Evolutionary conservation across 306 rosid genomes (phyloP), one percentile per base, ranked within the genome.

Genomic region (Coriaria nepalensis): DNA sequence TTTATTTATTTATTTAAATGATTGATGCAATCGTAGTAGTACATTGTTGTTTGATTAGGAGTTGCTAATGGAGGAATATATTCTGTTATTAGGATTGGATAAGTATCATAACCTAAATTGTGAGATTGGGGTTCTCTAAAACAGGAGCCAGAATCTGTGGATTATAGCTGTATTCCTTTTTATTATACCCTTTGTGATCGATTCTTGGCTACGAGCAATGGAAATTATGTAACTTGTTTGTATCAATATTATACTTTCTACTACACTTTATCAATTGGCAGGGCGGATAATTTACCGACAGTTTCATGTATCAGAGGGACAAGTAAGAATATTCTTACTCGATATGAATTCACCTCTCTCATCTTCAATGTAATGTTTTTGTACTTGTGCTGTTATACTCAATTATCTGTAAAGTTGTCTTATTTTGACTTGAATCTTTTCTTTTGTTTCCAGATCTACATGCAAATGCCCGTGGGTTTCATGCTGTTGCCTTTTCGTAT

Each of bases 251-350:
- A 36, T 49, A 38, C 35, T 40, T 63, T 59, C 73, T 40, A 74
- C 76, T 47, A 56, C 56, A 65, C 45, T 53, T 47, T 73, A 60
- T 55, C 64, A 56, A 52, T 71, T 72, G 71, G 88, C 93, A 81
- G 96, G 93, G 48, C 71, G 73, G 78, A 52, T 80, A 52, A 62
- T 74, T 73, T 78, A 77, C 82, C 82, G 55, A 62, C 70, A 7
- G 70, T 73, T 77, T 72, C 67, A 52, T 71, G 63, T 74, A 40
- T 69, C 83, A 59, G 67, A 52, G 60, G 53, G 64, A 47, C 82
- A 61, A 76, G 83, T 81, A 78, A 78, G 88, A 73, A 60, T 67
- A 74, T 73, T 73, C 48, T 42, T 45, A 37, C 50, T 65, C 61
- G 56, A 40, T 62, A 43, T 37, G 36, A 37, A 50, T 15, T 59